Evolutionary conservation across 1,284 basidiomycete genomes (phyloP), one percentile per base, ranked within the genome.

Genomic region (Fomes fomentarius): DNA sequence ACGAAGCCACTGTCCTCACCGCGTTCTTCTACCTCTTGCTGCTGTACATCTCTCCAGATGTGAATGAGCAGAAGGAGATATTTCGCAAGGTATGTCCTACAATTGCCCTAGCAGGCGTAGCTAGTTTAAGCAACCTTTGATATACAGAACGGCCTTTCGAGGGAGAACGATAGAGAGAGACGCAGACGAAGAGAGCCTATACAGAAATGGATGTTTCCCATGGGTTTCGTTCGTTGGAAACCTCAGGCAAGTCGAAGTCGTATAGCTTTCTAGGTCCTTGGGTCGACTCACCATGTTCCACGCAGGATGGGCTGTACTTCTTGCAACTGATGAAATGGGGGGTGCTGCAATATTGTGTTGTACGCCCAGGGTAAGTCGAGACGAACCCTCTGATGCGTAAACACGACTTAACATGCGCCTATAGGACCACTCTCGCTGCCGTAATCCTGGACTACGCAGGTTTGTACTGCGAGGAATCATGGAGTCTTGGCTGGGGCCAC

Each of bases 251-350:
- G 64, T 22, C 9, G 12, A 22, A 0, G 1, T 10, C 17, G 12
- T 17, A 2, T 28, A 10, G 30, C 26, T 19, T n/a, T 12, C n/a
- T 31, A 15, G 12, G 12, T 22, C 9, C 12, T 10, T 26, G 30
- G 1, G 17, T 7, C 19, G 19, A 33, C n/a, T 31, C 8, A 7
- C 6, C 19, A 26, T n/a, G 21, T 14, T 14, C 19, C 3, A 9
- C 14, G 19, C 22, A 85, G 81, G 83, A 87, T 63, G 87, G 84
- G 0, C 69, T 91, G 15, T 84, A 85, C 60, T 91, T 91, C 64
- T 69, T 93, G 33, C 88, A 90, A 66, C 68, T 88, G 43, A 89
- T 89, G 84, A 92, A 91, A 70, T 89, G 89, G 83, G 84, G 82
- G 17, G 83, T 93, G 10, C 73, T 91, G n/a, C 91, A 93, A 65